phyloP scores from a whole-genome alignment of 306 rosid species.

The Begonia peltatifolia region DNA sequence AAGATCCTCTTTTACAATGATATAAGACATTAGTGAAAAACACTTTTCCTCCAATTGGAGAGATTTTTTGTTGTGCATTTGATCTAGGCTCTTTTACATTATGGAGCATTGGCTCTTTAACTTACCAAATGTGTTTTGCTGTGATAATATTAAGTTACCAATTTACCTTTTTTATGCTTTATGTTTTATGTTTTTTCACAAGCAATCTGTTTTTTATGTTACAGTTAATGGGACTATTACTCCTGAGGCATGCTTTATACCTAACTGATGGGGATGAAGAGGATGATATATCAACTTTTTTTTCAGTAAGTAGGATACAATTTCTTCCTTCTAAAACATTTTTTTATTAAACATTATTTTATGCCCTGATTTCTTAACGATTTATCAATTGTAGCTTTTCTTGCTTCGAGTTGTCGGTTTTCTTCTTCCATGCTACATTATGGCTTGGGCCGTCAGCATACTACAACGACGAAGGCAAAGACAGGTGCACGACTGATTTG shows the following conservation, averaged over 20 bases:
- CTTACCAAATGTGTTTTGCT: too few species aligned
- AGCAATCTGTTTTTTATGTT: slow-evolving; percentile 8
- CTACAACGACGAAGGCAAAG: slow-evolving; percentile 93
- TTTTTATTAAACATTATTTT: not conserved
- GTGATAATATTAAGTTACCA: too few species aligned
- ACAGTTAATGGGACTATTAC: slow-evolving; percentile 86
- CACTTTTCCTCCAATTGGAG: too few species aligned
- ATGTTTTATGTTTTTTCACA: not conserved
- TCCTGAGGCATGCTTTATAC: slow-evolving; percentile 74
- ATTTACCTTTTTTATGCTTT: too few species aligned
- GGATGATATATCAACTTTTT: slow-evolving; percentile 58
- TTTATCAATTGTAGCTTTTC: slow-evolving; percentile 23
- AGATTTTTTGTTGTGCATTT: too few species aligned
- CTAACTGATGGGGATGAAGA: slow-evolving; percentile 49
- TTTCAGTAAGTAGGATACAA: slow-evolving; percentile 42
- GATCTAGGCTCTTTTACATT: too few species aligned
- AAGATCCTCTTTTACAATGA: too few species aligned
- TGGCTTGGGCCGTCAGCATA: slow-evolving; percentile 97
- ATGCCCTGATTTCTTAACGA: not conserved
- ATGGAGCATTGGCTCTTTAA: too few species aligned
- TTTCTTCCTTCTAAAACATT: not conserved
- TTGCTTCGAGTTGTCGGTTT: slow-evolving; percentile 93
- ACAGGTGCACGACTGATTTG: slow-evolving; percentile 31
- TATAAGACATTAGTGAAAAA: too few species aligned
- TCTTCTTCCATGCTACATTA: slow-evolving; percentile 92